Conservation (phyloP, 208 protist genomes). For the Trichomonas gallinae region DNA sequence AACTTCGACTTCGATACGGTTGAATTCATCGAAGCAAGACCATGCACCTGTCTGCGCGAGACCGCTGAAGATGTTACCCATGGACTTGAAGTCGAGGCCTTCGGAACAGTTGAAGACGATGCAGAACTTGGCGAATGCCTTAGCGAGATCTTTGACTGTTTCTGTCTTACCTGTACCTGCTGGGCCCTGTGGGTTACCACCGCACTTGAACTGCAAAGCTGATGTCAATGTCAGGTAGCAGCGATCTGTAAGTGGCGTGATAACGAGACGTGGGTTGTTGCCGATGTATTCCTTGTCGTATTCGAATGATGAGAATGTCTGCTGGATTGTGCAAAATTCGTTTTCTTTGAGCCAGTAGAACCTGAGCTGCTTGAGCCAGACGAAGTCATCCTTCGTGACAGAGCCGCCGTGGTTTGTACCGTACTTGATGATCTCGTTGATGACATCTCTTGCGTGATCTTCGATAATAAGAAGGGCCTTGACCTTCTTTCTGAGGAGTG, state of each 20-base stretch:
- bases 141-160: slow-evolving; percentile 91
- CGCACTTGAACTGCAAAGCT: slow-evolving; percentile 67
- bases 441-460: slow-evolving; percentile 87
- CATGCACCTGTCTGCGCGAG: slow-evolving; percentile 88
- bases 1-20: slow-evolving; percentile 87
- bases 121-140: slow-evolving; percentile 80
- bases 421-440: slow-evolving; percentile 66
- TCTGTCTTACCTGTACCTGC: slow-evolving; percentile 96
- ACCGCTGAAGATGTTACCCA: slow-evolving; percentile 78
- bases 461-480: slow-evolving; percentile 89
- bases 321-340: slow-evolving; percentile 61
- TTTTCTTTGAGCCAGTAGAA: slow-evolving; percentile 72
- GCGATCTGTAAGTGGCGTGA: slow-evolving; percentile 86
- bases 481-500: slow-evolving; percentile 76
- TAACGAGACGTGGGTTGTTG: slow-evolving; percentile 83
- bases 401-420: slow-evolving; percentile 46
- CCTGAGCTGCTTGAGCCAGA: slow-evolving; percentile 81
- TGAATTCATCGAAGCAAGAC: slow-evolving; percentile 96
- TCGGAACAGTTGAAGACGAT: slow-evolving; percentile 97
- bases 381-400: slow-evolving; percentile 67
- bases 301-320: slow-evolving; percentile 66
- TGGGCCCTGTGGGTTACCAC: slow-evolving; percentile 64
- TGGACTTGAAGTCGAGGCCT: slow-evolving; percentile 79
- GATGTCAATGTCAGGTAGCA: slow-evolving; percentile 92
- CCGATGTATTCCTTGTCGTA: slow-evolving; percentile 94